Percentiles rank a stretch among this genome's conserved stretches.
phyloP scores from a whole-genome alignment of 1,284 basidiomycete genomes.

The Exobasidium cylindrosporum region DNA sequence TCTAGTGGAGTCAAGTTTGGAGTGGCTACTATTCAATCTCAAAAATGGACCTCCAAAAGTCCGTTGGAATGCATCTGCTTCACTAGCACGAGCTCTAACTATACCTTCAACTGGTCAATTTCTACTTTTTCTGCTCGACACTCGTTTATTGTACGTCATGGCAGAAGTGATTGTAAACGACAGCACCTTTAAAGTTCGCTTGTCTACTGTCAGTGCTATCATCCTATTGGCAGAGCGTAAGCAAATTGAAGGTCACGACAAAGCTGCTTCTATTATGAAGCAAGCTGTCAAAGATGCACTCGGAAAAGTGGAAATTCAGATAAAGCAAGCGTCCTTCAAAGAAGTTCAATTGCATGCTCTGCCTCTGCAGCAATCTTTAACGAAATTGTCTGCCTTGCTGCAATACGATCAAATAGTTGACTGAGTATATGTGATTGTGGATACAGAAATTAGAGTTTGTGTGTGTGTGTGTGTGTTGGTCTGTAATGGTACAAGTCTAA shows the following conservation, averaged over 20 bases:
- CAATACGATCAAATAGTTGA: not conserved
- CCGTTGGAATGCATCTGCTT: slow-evolving; percentile 10
- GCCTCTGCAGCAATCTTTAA: slow-evolving; percentile 6
- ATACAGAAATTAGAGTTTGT: too few relatives aligned
- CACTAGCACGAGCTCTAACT: not conserved
- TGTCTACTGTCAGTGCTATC: not conserved
- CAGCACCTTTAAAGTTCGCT: slow-evolving; percentile 5
- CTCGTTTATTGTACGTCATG: not conserved
- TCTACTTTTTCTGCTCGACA: not conserved
- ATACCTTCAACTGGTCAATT: not conserved
- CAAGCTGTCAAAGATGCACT: not conserved
- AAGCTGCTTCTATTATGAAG: not conserved
- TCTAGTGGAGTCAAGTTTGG: not conserved
- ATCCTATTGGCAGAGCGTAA: not conserved
- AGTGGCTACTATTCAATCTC: not conserved
- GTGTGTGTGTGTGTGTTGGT: not conserved
- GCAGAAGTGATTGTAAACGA: not conserved
- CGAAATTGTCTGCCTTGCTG: not conserved
- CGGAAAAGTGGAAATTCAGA: not conserved
- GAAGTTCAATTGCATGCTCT: slow-evolving; percentile 10
- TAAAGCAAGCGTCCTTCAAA: slow-evolving; percentile 8
- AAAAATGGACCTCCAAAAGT: not conserved
- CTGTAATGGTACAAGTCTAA: not conserved
- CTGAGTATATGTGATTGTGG: too few relatives aligned
- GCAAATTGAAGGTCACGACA: not conserved